These are phyloP conservation scores for Acanthamoeba royreba DNA, from an alignment of 208 protist species.

Conservation along the genomic window DNA sequence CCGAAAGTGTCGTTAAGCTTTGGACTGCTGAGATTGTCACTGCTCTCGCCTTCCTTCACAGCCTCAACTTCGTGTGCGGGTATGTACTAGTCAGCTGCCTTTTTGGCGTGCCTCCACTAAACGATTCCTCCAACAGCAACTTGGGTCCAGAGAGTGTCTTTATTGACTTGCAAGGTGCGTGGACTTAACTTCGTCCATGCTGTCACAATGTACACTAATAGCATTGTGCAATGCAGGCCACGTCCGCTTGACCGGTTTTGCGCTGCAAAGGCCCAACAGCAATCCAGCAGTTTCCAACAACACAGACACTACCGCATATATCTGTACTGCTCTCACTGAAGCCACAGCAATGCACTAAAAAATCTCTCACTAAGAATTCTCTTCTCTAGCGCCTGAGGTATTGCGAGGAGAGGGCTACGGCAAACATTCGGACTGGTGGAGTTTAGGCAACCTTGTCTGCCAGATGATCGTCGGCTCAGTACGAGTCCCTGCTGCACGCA, in stretches of 20 bases:
- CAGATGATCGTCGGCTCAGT: background rate
- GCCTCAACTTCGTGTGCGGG: background rate
- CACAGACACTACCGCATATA: background rate
- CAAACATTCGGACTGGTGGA: background rate
- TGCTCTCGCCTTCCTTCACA: background rate
- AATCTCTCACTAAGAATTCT: background rate
- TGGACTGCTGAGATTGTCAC: background rate
- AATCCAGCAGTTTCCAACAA: background rate
- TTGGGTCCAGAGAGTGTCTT: background rate
- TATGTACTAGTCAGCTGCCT: background rate
- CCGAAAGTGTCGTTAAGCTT: background rate
- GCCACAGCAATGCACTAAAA: no score
- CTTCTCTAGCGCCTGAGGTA: background rate
- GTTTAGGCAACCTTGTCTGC: background rate
- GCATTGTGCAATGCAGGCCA: background rate
- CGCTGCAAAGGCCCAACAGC: background rate
- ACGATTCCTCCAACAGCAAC: background rate
- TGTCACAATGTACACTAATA: background rate
- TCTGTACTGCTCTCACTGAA: background rate
- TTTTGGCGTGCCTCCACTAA: background rate
- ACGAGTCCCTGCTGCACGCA: no score
- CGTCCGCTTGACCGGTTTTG: background rate
- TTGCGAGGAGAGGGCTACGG: background rate
- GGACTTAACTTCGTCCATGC: background rate
- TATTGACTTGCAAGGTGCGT: background rate